Evolutionary conservation across 495 filamentous ascomycete species (phyloP).

Genomic region (Elaphomyces granulatus): DNA sequence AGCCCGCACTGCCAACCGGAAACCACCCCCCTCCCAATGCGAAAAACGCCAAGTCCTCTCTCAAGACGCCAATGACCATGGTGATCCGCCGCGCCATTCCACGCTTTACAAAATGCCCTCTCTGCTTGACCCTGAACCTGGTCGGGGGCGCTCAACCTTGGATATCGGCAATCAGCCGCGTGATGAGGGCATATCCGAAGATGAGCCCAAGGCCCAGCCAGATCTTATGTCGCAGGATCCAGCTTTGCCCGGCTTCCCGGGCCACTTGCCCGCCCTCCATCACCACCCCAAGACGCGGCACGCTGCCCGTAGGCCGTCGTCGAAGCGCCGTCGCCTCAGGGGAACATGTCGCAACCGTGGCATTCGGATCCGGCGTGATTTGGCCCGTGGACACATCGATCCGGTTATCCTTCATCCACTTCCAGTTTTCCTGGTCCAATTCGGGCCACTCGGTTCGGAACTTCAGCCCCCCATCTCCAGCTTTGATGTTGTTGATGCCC

Average conservation of each 20-base stretch:
- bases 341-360: slow-evolving; percentile 26
- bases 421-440: slow-evolving; percentile 80
- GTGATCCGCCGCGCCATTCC: no score
- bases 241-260: slow-evolving; percentile 63
- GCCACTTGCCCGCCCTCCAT: slow-evolving; percentile 61
- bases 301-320: slow-evolving; percentile 51
- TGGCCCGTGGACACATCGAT: slow-evolving; percentile 69
- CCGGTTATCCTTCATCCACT: slow-evolving; percentile 72
- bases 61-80: no score
- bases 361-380: slow-evolving; percentile 32
- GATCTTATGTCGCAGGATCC: slow-evolving; percentile 65
- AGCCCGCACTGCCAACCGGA: no score
- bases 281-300: slow-evolving; percentile 59
- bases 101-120: no score
- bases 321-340: slow-evolving; percentile 54
- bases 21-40: no score
- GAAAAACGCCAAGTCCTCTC: no score
- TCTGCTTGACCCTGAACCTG: no score
- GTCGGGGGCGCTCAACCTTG: slow-evolving; percentile 25
- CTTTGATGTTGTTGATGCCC: slow-evolving; percentile 55
- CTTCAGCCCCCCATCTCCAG: slow-evolving; percentile 83
- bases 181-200: slow-evolving; percentile 66
- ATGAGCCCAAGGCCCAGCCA: slow-evolving; percentile 49
- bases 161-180: slow-evolving; percentile 51
- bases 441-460: slow-evolving; percentile 86